Conservation (phyloP, 148 eudicot species). For the Dianthus caryophyllus region DNA sequence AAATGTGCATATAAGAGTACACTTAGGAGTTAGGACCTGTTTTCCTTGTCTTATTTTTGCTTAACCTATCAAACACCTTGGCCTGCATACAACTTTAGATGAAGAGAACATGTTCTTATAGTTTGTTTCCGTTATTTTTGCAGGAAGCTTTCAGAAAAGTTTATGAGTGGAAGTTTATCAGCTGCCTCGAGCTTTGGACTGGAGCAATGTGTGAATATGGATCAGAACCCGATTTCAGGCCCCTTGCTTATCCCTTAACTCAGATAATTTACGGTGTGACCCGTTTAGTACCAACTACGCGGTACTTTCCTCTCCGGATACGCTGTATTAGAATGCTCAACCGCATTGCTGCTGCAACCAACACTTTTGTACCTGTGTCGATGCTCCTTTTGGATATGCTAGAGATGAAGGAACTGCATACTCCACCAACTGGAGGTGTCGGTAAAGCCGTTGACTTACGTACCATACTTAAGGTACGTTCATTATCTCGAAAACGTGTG, state of each 20-base stretch:
- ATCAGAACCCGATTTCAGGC: slow-evolving; percentile 68
- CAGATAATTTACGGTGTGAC: slow-evolving; percentile 91
- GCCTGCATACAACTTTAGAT: no score
- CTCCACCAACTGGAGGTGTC: slow-evolving; percentile 83
- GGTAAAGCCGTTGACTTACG: slow-evolving; percentile 83
- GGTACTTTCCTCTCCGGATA: slow-evolving; percentile 88
- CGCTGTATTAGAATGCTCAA: slow-evolving; percentile 95
- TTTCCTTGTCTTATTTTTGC: no score
- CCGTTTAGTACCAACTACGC: slow-evolving; percentile 83
- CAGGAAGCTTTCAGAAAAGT: slow-evolving; percentile 85
- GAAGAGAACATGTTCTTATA: no score
- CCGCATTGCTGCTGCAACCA: slow-evolving; percentile 74
- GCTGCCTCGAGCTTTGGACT: slow-evolving; percentile 98
- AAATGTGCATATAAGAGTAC: slow-evolving; percentile 10
- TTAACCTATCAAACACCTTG: no score
- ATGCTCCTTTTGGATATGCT: slow-evolving; percentile 82
- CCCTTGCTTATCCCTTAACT: slow-evolving; percentile 95
- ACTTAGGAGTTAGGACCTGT: no score
- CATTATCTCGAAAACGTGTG: slow-evolving; percentile 15
- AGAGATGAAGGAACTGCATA: slow-evolving; percentile 86
- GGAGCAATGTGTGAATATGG: slow-evolving; percentile 79
- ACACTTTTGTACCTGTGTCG: slow-evolving; percentile 80
- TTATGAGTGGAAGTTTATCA: slow-evolving; percentile 89
- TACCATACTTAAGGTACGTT: slow-evolving; percentile 58
- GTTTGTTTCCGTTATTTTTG: not conserved